A percentile compares a stretch with the other conserved stretches of the same genome.
These are phyloP conservation scores for Ambrosiella xylebori DNA, from an alignment of 2,329 filamentous ascomycete genomes.

Conservation along the genomic window DNA sequence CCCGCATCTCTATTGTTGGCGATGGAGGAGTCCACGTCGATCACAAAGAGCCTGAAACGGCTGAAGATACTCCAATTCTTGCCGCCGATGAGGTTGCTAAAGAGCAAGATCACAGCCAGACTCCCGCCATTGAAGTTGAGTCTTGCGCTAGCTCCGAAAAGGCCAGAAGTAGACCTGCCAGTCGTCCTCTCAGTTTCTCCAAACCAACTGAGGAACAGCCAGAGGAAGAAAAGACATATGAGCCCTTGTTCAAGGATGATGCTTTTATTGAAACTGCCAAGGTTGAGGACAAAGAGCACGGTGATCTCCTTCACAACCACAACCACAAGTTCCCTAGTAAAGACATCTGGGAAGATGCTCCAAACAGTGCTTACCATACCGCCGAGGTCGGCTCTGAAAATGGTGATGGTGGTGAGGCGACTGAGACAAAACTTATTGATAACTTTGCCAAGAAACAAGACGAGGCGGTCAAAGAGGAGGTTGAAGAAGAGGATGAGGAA, in stretches of 20 bases:
- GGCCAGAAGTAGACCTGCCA: conserved; percentile 45
- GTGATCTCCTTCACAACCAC: conserved; percentile 22
- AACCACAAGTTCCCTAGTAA: conserved; percentile 73
- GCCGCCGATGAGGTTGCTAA: conserved; percentile 77
- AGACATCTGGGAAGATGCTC: conserved; percentile 94
- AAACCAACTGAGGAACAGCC: conserved; percentile 60
- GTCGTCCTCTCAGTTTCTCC: conserved; percentile 39
- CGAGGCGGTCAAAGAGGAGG: conserved; percentile 19
- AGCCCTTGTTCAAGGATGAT: conserved; percentile 75
- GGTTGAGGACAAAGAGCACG: conserved; percentile 22
- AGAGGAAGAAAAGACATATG: conserved; percentile 81
- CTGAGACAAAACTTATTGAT: neutral
- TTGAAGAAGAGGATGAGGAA: conserved; percentile 12
- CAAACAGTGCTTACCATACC: conserved; percentile 61
- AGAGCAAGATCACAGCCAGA: conserved; percentile 47
- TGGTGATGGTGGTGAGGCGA: neutral
- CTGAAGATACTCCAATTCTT: conserved; percentile 56
- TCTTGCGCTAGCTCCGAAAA: conserved; percentile 42
- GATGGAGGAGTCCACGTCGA: conserved; percentile 62
- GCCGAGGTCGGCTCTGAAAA: conserved; percentile 71
- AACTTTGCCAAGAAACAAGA: neutral
- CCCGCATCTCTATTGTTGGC: conserved; percentile 22
- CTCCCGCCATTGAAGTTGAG: conserved; percentile 62
- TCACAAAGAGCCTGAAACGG: conserved; percentile 23
- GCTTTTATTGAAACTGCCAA: conserved; percentile 34